phyloP scores from a whole-genome alignment of 2,329 filamentous ascomycete species.

The Fonsecaea multimorphosa region DNA sequence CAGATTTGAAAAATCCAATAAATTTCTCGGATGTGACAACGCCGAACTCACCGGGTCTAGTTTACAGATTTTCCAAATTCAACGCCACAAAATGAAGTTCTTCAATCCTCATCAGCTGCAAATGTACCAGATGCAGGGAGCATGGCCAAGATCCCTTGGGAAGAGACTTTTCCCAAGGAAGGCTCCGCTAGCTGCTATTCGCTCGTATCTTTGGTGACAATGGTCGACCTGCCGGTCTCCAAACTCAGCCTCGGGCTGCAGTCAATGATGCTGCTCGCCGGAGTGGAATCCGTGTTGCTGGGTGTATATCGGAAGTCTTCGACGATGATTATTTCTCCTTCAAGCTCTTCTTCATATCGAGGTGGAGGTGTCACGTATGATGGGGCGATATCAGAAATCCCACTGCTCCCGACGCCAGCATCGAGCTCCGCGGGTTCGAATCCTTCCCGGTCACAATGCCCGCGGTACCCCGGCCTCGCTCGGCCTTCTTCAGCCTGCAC shows the following conservation, averaged over 20 bases:
- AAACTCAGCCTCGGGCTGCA: slow-evolving; percentile 49
- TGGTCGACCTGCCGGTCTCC: slow-evolving; percentile 45
- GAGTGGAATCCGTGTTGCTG: slow-evolving; percentile 41
- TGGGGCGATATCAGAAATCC: slow-evolving; percentile 30
- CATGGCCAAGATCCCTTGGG: not conserved
- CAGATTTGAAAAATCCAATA: not conserved
- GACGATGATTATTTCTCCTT: slow-evolving; percentile 47
- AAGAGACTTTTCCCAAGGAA: not conserved
- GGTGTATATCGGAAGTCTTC: slow-evolving; percentile 52
- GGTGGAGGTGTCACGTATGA: slow-evolving; percentile 46
- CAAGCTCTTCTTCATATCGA: slow-evolving; percentile 49
- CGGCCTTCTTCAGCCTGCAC: slow-evolving; percentile 50
- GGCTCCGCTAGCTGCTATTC: not conserved
- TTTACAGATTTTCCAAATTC: not conserved
- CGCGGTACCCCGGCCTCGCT: slow-evolving; percentile 12
- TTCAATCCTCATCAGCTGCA: not conserved
- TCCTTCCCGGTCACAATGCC: slow-evolving; percentile 16
- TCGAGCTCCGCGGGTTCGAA: slow-evolving; percentile 26
- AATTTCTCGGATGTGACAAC: not conserved
- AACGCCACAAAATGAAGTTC: not conserved
- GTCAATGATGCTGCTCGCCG: slow-evolving; percentile 51
- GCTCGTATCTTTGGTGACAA: slow-evolving; percentile 29
- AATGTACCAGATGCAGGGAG: not conserved
- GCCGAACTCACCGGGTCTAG: not conserved
- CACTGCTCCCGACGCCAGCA: slow-evolving; percentile 36